These are phyloP conservation scores for Zygotorulaspora mrakii DNA, from an alignment of 1,139 yeast species.

Conservation along the genomic window DNA sequence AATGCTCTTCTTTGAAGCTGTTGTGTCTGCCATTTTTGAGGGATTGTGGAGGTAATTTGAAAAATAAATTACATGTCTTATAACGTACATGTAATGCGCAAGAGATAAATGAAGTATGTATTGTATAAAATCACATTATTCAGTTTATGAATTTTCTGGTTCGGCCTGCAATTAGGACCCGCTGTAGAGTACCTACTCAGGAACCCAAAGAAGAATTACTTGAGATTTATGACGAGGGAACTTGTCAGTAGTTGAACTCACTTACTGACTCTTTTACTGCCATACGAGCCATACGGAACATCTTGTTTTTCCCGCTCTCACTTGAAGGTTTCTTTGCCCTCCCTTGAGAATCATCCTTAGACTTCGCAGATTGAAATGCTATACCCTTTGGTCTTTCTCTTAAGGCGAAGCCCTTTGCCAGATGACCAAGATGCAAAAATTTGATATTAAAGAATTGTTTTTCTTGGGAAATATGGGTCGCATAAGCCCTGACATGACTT, in stretches of 20 bases:
- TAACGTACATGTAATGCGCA: too few relatives aligned
- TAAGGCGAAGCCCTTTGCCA: conserved; percentile 90
- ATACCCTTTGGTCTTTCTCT: conserved; percentile 89
- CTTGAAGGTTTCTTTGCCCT: conserved; percentile 33
- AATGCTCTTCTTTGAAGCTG: too few relatives aligned
- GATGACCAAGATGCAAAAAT: conserved; percentile 83
- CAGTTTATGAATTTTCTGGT: too few relatives aligned
- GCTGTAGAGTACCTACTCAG: neutral
- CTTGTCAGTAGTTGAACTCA: conserved; percentile 63
- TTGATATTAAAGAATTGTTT: conserved; percentile 76
- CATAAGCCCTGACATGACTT: conserved; percentile 89
- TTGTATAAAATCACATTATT: too few relatives aligned
- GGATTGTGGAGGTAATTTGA: too few relatives aligned
- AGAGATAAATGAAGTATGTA: too few relatives aligned
- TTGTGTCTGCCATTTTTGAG: too few relatives aligned
- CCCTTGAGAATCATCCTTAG: conserved; percentile 34
- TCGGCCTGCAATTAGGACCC: too few relatives aligned
- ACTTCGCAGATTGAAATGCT: conserved; percentile 41
- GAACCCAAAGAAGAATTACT: neutral
- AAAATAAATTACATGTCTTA: too few relatives aligned
- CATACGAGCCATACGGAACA: conserved; percentile 74
- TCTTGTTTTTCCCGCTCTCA: conserved; percentile 63
- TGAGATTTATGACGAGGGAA: neutral
- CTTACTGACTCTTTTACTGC: conserved; percentile 59
- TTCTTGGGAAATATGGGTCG: conserved; percentile 87